These are phyloP conservation scores for Poa pratensis DNA, from an alignment of 176 grass and related monocot species.

Conservation along the genomic window DNA sequence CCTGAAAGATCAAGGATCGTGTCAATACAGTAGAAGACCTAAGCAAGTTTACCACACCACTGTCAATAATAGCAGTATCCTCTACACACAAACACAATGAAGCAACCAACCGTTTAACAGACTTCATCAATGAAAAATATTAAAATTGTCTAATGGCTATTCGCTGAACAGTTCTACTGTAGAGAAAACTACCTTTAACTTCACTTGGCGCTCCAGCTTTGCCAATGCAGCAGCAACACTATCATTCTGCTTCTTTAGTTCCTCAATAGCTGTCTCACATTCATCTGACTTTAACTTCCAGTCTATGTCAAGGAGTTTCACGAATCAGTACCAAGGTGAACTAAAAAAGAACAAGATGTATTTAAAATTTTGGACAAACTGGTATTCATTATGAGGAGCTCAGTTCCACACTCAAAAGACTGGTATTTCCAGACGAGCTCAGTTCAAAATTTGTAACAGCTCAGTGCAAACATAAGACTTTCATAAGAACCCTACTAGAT, in stretches of 20 bases:
- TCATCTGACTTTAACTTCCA: conserved; percentile 97
- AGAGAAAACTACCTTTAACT: conserved; percentile 72
- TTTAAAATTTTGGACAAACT: conserved; percentile 10
- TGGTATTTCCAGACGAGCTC: background rate
- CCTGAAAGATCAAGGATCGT: conserved; percentile 54
- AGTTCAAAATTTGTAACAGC: conserved; percentile 19
- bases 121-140: conserved; percentile 5
- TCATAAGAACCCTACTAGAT: conserved; percentile 3
- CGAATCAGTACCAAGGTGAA: conserved; percentile 39
- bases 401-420: conserved; percentile 3
- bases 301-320: conserved; percentile 49
- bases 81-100: conserved; percentile 31
- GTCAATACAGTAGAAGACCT: conserved; percentile 36
- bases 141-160: conserved; percentile 5
- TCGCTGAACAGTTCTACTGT: conserved; percentile 6
- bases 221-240: conserved; percentile 60
- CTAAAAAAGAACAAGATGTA: conserved; percentile 22
- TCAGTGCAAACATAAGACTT: background rate
- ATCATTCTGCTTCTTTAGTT: conserved; percentile 82
- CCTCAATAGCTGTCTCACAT: conserved; percentile 76
- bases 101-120: conserved; percentile 33
- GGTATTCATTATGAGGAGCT: background rate
- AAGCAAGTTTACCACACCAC: background rate
- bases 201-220: conserved; percentile 78
- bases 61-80: background rate